Evolutionary conservation across 352 stramenopile species (phyloP).

Genomic region (Phytophthora podocarpi): DNA sequence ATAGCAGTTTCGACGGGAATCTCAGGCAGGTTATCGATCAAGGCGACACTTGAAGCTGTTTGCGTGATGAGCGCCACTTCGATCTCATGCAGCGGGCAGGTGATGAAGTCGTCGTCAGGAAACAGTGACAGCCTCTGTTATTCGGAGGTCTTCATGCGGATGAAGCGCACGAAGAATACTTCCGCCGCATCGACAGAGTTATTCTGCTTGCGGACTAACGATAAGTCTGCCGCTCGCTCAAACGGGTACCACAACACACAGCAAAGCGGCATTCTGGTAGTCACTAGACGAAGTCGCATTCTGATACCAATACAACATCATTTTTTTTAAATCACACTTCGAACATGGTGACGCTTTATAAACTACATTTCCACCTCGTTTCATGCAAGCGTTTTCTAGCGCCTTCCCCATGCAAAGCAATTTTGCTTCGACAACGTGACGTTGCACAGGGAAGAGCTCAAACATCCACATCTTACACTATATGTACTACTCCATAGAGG

Average conservation of each 20-base stretch:
- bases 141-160: conserved; percentile 35
- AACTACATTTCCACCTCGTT: neutral
- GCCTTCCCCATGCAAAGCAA: too few relatives aligned
- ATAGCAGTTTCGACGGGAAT: too few relatives aligned
- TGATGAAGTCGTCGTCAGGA: conserved; percentile 24
- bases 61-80: neutral
- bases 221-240: too few relatives aligned
- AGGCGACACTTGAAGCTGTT: neutral
- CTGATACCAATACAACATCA: conserved; percentile 9
- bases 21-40: neutral
- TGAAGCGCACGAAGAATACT: conserved; percentile 24
- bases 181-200: conserved; percentile 9
- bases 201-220: too few relatives aligned
- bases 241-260: too few relatives aligned
- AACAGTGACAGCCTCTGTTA: conserved; percentile 39
- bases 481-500: too few relatives aligned
- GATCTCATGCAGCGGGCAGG: too few relatives aligned
- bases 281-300: too few relatives aligned
- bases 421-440: too few relatives aligned
- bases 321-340: conserved; percentile 2
- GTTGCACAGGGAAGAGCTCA: too few relatives aligned
- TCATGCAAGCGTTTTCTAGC: neutral
- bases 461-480: too few relatives aligned
- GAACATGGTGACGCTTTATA: neutral
- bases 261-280: too few relatives aligned